phyloP scores from a whole-genome alignment of 805 yeast genomes.

The Saturnispora mendoncae region DNA sequence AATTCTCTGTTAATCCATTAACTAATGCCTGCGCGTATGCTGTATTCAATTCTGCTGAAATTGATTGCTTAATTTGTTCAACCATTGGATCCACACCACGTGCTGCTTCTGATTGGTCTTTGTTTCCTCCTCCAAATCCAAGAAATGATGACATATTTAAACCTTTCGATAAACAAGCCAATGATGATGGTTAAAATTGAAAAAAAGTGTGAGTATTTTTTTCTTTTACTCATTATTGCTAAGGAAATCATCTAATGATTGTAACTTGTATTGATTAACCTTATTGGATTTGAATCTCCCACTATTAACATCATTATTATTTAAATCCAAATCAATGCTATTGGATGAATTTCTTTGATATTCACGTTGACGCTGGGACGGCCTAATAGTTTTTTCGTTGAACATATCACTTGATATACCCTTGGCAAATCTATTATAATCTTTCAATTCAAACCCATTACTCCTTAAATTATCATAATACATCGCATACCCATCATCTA shows the following conservation, averaged over 20 bases:
- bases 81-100: conserved; percentile 31
- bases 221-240: too few relatives aligned
- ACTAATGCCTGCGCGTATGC: conserved; percentile 86
- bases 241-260: conserved; percentile 85
- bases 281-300: background rate
- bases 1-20: conserved; percentile 75
- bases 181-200: too few relatives aligned
- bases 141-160: conserved; percentile 25
- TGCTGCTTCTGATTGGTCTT: conserved; percentile 10
- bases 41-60: conserved; percentile 78
- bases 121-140: conserved; percentile 26
- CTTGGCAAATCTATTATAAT: conserved; percentile 28
- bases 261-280: conserved; percentile 41
- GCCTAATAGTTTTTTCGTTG: too few relatives aligned
- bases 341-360: too few relatives aligned
- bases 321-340: background rate
- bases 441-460: conserved; percentile 32
- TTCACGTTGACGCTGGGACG: too few relatives aligned
- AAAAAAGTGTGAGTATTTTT: too few relatives aligned
- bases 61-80: conserved; percentile 57
- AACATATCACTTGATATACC: conserved; percentile 16
- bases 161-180: too few relatives aligned
- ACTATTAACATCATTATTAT: background rate
- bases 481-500: conserved; percentile 20
- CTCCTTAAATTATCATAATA: conserved; percentile 24